Evolutionary conservation across 768 basidiomycete species (phyloP), one percentile per base, ranked within the genome.

Genomic region (Pholiota conissans): DNA sequence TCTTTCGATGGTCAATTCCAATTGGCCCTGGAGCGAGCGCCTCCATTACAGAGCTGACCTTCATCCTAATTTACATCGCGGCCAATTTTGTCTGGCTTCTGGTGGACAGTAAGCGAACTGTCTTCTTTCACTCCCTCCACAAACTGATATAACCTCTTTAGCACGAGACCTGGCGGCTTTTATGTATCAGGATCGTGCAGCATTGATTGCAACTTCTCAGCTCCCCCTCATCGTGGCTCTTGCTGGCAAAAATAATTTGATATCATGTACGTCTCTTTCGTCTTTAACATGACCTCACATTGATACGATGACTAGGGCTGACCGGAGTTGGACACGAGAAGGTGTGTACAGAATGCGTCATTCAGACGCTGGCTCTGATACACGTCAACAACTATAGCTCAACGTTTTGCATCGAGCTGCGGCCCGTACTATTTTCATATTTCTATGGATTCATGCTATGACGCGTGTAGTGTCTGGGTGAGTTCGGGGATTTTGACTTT

Each of bases 271-370:
- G 69, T 57, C 24, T 24, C 35, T 35, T 24, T 26, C 32, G 49
- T 22, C 34, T 10, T 30, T 26, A 35, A 26, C 27, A 27, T 20
- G 32, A 40, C 29, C 56, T 47, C 34, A n/a, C n/a, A 50, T 45
- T 51, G 16, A 45, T 45, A 46, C 5, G n/a, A 35, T 46, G 22
- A 42, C 16, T 51, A 83, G 81, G 73, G 64, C 49, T 84, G 48
- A 84, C 81, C 10, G 83, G 84, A 3, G 68, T 85, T 32, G 69
- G 79, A 8, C 82, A 84, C 57, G 84, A 85, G 65, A 81, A 78
- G 70, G 77, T 76, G 51, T 14, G 57, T 30, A n/a, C 5, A 39
- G 42, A n/a, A 7, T 24, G 37, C 46, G 4, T 22, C 26, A 37
- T 39, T 26, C n/a, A 13, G 18, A 6, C 53, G 37, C 24, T 20